phyloP scores from a whole-genome alignment of 805 yeast genomes.

The Sugiyamaella americana region DNA sequence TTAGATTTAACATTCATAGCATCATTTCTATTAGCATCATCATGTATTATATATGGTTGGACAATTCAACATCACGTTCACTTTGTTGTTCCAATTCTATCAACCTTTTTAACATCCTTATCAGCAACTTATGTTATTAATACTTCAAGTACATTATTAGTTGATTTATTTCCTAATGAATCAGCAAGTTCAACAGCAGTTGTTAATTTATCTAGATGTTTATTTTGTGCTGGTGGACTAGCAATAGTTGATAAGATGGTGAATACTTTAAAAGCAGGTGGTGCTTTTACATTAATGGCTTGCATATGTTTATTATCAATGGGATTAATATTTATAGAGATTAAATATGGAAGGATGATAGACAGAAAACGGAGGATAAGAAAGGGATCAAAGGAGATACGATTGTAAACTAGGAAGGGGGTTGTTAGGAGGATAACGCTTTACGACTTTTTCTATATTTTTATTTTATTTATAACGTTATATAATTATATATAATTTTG shows the following conservation, averaged over 20 bases:
- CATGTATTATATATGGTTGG: slow-evolving; percentile 65
- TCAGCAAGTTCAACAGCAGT: slow-evolving; percentile 72
- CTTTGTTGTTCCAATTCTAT: slow-evolving; percentile 48
- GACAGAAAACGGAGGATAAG: slow-evolving; percentile 5
- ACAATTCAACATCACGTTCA: slow-evolving; percentile 45
- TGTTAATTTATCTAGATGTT: slow-evolving; percentile 66
- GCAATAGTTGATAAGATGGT: slow-evolving; percentile 64
- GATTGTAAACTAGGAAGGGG: too few species aligned
- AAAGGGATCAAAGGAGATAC: neutral
- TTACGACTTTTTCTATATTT: neutral
- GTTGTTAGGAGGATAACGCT: too few species aligned
- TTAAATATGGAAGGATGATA: slow-evolving; percentile 11
- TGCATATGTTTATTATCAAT: slow-evolving; percentile 29
- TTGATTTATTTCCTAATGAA: slow-evolving; percentile 67
- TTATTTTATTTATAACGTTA: neutral
- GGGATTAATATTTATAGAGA: slow-evolving; percentile 8
- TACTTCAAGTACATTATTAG: slow-evolving; percentile 52
- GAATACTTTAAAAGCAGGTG: slow-evolving; percentile 55
- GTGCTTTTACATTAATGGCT: slow-evolving; percentile 69
- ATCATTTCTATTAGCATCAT: slow-evolving; percentile 36
- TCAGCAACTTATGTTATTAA: slow-evolving; percentile 55
- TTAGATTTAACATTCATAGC: slow-evolving; percentile 43
- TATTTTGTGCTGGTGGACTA: slow-evolving; percentile 62
- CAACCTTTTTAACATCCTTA: slow-evolving; percentile 51
- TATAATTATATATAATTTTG: neutral